Base-by-base conservation (phyloP, 225 moss, liverwort and hornwort genomes). In the Straminergon stramineum region DNA sequence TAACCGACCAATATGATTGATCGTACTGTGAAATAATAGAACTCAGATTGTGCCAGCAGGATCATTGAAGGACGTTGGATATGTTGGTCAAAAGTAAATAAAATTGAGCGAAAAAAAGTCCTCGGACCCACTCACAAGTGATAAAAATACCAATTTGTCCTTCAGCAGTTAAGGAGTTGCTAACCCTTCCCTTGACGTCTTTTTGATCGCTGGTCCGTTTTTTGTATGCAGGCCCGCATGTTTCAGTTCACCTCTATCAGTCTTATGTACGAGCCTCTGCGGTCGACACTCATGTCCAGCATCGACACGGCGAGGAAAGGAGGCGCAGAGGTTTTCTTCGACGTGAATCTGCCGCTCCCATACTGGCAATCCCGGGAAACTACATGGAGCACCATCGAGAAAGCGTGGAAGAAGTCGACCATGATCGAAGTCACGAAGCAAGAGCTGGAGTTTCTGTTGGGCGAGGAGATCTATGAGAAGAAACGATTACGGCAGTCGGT, bases 391-490 rank as follows among this genome's bases (percentile, higher is more conserved):
- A 82, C 91, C 37, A 90, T 99, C 55, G 90, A 94, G 88, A 89
- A 89, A 24, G 94, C 91, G 27, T 99, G 99, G 99, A 94, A 90
- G 92, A 94, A 96, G 56, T 88, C 99, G 16, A 99, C 91, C 37
- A 96, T 99, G 91, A 87, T 97, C 63, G 96, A 99, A 90, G 93
- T 99, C 87, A 94, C 96, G 21, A 99, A 96, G 91, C 96, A 99
- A n/a, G 99, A 99, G 92, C 86, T 99, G 81, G 99, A 99, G 91
- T 99, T 99, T 84, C 92, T 99, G 82, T 75, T 99, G 79, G 99
- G 97, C n/a, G 99, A 99, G 92, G 95, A 95, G 39, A 53, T 92
- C 21, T 99, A 95, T 83, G 92, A 93, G 89, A 84, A 87, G 84
- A 94, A 92, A 48, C 91, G 96, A 62, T 84, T 82, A 32, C 96